A percentile compares a stretch with the other conserved stretches of the same genome.
These are phyloP conservation scores for Verbascum thapsus DNA, from an alignment of 257 asterid species.

Conservation along the genomic window DNA sequence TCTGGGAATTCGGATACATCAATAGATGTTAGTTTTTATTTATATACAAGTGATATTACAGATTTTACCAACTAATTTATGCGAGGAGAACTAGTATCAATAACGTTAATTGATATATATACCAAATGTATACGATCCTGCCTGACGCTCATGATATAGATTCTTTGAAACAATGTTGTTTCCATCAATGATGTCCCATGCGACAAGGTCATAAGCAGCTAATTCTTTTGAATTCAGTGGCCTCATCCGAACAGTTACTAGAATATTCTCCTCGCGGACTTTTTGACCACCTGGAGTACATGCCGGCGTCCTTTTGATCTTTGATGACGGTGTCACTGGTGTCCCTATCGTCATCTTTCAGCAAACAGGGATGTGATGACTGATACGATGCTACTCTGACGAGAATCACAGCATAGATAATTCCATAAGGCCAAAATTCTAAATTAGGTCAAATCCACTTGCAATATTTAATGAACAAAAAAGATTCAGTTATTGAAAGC, in stretches of 20 bases:
- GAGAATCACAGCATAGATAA: conserved; percentile 8
- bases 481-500: conserved; percentile 19
- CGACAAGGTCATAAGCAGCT: conserved; percentile 80
- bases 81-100: conserved; percentile 1
- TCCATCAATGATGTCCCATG: conserved; percentile 79
- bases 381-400: conserved; percentile 4
- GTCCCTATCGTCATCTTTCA: conserved; percentile 60
- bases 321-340: conserved; percentile 69
- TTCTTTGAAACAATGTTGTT: conserved; percentile 76
- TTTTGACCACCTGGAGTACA: conserved; percentile 71
- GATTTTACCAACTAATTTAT: conserved; percentile 3
- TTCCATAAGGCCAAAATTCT: conserved; percentile 12
- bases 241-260: conserved; percentile 88
- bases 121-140: conserved; percentile 78
- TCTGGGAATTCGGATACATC: conserved; percentile 45
- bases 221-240: conserved; percentile 85
- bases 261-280: conserved; percentile 74
- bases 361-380: conserved; percentile 11
- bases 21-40: not conserved
- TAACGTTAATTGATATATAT: conserved; percentile 18
- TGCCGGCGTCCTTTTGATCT: conserved; percentile 61
- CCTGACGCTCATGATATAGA: conserved; percentile 69
- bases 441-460: conserved; percentile 4
- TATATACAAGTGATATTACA: not conserved
- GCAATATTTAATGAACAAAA: not conserved